Evolutionary conservation across 768 basidiomycete species (phyloP).

Genomic region (Mycena metata): DNA sequence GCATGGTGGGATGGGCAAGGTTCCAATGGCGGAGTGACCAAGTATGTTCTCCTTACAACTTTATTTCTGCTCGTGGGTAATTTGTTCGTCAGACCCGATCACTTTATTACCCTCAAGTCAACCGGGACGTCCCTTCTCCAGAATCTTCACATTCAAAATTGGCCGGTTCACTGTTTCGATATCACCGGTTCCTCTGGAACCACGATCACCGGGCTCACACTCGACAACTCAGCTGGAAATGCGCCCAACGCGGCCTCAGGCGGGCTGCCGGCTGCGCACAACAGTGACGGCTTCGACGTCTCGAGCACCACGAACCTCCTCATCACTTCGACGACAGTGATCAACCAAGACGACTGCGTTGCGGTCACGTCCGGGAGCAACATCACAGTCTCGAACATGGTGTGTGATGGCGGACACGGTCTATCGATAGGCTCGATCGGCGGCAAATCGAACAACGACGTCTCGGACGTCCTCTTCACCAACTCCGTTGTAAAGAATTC

Average conservation of each 20-base stretch:
- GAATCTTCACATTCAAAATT: slow-evolving; percentile 34
- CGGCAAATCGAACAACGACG: slow-evolving; percentile 29
- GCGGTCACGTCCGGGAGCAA: slow-evolving; percentile 28
- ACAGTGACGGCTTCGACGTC: slow-evolving; percentile 32
- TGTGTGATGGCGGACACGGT: slow-evolving; percentile 30
- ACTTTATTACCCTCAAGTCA: slow-evolving; percentile 31
- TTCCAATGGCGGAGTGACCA: slow-evolving; percentile 28
- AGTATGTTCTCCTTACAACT: slow-evolving; percentile 14
- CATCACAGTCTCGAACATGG: slow-evolving; percentile 28
- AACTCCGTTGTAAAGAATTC: slow-evolving; percentile 26
- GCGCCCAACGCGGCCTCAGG: slow-evolving; percentile 30
- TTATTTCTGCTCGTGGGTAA: neutral
- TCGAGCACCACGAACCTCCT: slow-evolving; percentile 25
- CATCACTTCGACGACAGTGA: slow-evolving; percentile 24
- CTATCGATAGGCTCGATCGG: slow-evolving; percentile 33
- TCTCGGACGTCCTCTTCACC: slow-evolving; percentile 25
- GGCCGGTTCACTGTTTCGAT: slow-evolving; percentile 34
- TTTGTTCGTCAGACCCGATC: slow-evolving; percentile 22
- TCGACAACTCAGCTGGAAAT: slow-evolving; percentile 35
- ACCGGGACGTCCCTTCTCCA: slow-evolving; percentile 29
- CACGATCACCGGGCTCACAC: slow-evolving; percentile 32
- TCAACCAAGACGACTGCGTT: slow-evolving; percentile 34
- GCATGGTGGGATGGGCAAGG: slow-evolving; percentile 35
- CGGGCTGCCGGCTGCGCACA: slow-evolving; percentile 29
- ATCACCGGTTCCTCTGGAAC: slow-evolving; percentile 31